Conservation (phyloP, 129 eudicot genomes). For the Arctium lappa region DNA sequence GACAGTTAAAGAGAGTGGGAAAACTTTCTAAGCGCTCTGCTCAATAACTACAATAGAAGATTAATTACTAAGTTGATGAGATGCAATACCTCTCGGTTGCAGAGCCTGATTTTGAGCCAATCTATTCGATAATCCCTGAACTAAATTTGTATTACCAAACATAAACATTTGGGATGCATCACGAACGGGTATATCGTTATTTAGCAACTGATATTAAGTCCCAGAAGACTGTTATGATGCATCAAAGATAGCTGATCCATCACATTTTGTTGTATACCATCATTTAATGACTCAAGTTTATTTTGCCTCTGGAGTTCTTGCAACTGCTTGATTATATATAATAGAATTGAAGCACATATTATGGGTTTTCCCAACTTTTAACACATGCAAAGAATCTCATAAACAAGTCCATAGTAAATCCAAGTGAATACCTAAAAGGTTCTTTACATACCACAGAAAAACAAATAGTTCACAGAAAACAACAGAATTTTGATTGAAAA, state of each 20-base stretch:
- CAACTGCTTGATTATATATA: constrained; percentile 42
- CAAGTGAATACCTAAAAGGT: no score
- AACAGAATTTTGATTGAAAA: no score
- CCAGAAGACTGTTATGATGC: constrained; percentile 34
- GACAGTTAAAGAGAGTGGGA: not conserved
- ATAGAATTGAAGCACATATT: not conserved
- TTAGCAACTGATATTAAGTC: constrained; percentile 27
- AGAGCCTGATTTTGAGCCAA: constrained; percentile 37
- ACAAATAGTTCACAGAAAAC: no score
- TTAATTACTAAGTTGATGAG: constrained; percentile 9
- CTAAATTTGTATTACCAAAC: constrained; percentile 33
- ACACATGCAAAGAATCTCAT: not conserved
- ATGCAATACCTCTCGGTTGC: no score
- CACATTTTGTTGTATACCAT: constrained; percentile 38
- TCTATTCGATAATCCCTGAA: constrained; percentile 43
- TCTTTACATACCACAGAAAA: no score
- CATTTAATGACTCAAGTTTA: constrained; percentile 47
- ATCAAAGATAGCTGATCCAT: constrained; percentile 31
- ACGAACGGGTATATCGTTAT: constrained; percentile 40
- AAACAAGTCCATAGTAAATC: no score
- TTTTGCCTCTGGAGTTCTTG: constrained; percentile 61
- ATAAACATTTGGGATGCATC: constrained; percentile 53
- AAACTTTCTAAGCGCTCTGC: no score
- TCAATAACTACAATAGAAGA: not conserved
- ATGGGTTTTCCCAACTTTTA: not conserved